Conservation (phyloP, 805 yeast genomes). For the Kregervanrija pseudodelftensis region DNA sequence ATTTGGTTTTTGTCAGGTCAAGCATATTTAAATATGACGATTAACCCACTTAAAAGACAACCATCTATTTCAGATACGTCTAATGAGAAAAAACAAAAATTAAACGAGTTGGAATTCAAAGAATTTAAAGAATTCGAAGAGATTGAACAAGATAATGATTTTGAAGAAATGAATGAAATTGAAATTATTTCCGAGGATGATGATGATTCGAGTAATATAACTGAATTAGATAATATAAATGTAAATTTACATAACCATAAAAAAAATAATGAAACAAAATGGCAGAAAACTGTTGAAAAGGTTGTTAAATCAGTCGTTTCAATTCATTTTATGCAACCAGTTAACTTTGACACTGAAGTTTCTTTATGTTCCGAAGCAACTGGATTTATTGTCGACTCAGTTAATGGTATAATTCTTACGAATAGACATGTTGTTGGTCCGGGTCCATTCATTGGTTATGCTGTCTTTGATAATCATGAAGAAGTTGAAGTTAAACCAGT, state of each 20-base stretch:
- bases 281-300: conserved; percentile 76
- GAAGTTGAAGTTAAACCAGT: conserved; percentile 81
- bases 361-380: conserved; percentile 87
- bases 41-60: too few species aligned
- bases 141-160: too few species aligned
- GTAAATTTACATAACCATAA: neutral
- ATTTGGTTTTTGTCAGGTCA: too few species aligned
- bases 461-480: conserved; percentile 90
- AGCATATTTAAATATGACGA: too few species aligned
- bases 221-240: neutral
- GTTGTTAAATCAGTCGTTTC: conserved; percentile 86
- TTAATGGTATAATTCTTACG: conserved; percentile 76
- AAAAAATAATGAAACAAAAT: conserved; percentile 24
- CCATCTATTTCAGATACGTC: too few species aligned
- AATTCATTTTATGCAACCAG: conserved; percentile 81
- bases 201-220: too few species aligned
- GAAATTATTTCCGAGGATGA: too few species aligned
- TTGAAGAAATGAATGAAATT: too few species aligned
- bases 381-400: conserved; percentile 86
- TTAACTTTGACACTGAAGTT: conserved; percentile 78
- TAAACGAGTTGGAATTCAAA: too few species aligned
- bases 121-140: too few species aligned
- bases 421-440: conserved; percentile 95
- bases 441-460: conserved; percentile 89
- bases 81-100: too few species aligned